phyloP scores from a whole-genome alignment of 441 rosid genomes.

The Erodium texanum region DNA sequence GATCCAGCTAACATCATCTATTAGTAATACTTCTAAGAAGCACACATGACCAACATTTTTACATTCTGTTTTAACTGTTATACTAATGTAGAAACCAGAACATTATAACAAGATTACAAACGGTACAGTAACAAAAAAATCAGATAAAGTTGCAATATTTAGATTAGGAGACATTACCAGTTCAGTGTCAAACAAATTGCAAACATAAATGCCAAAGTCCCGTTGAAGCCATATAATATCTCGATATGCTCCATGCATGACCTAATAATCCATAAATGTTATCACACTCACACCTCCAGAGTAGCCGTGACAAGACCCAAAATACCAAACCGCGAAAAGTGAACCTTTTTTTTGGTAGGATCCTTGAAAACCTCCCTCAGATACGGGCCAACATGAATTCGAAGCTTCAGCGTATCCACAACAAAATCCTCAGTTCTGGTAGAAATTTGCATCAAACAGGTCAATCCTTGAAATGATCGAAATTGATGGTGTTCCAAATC shows the following conservation, averaged over 20 bases:
- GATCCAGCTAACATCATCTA: not conserved
- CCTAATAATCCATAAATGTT: conserved; percentile 34
- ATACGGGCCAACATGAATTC: conserved; percentile 70
- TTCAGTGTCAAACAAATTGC: conserved; percentile 97
- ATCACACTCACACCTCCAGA: conserved; percentile 27
- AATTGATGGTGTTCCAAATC: conserved; percentile 95
- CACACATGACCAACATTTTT: not conserved
- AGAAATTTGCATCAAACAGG: conserved; percentile 93
- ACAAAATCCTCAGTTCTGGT: conserved; percentile 85
- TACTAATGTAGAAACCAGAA: not conserved
- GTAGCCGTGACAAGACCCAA: conserved; percentile 13
- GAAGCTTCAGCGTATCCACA: conserved; percentile 76
- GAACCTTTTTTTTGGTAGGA: conserved; percentile 80
- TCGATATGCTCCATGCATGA: conserved; percentile 96
- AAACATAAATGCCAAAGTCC: conserved; percentile 87
- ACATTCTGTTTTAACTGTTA: not conserved
- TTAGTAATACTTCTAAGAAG: not conserved
- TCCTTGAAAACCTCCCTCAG: conserved; percentile 84
- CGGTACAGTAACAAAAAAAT: not conserved
- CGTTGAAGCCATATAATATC: conserved; percentile 93
- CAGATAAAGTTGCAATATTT: not conserved
- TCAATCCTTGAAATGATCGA: conserved; percentile 90
- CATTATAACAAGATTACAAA: not conserved
- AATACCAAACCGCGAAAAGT: conserved; percentile 6
- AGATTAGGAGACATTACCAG: conserved; percentile 17